Evolutionary conservation across 2,329 filamentous ascomycete genomes (phyloP).

Genomic region (Fusarium sp.): DNA sequence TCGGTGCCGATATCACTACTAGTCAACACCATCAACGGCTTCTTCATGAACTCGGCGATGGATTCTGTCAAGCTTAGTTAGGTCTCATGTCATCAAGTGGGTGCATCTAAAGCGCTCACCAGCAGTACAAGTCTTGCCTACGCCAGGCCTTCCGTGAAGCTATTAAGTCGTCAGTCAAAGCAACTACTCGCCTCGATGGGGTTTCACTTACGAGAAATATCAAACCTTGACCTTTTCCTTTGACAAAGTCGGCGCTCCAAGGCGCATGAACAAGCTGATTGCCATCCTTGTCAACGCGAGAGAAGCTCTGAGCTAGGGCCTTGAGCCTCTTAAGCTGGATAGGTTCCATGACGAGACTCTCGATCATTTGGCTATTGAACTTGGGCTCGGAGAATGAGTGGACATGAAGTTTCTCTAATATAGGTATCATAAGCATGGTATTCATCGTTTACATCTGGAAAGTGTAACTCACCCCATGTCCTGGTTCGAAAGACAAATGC

Average conservation of each 20-base stretch:
- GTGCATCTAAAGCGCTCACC: constrained; percentile 31
- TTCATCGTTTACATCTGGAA: not conserved
- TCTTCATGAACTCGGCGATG: constrained; percentile 52
- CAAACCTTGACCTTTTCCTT: constrained; percentile 45
- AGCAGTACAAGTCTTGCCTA: constrained; percentile 51
- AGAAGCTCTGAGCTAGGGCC: constrained; percentile 44
- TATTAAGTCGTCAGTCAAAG: not conserved
- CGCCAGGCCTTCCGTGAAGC: constrained; percentile 43
- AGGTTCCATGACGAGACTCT: constrained; percentile 51
- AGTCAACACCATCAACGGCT: constrained; percentile 52
- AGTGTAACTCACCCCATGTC: constrained; percentile 4
- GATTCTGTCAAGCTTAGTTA: constrained; percentile 47
- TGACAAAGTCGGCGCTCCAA: constrained; percentile 46
- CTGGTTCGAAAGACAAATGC: constrained; percentile 5
- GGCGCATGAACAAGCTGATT: constrained; percentile 17
- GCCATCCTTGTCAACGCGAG: constrained; percentile 36
- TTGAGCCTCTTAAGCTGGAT: constrained; percentile 1
- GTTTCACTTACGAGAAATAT: constrained; percentile 36
- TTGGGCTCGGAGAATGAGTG: constrained; percentile 43
- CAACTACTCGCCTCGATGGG: too few relatives aligned
- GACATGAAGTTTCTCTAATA: constrained; percentile 45
- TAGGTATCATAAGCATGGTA: not conserved
- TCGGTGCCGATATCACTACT: constrained; percentile 44
- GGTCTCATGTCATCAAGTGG: not conserved
- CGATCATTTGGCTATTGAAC: constrained; percentile 50